Evolutionary conservation across 768 basidiomycete genomes (phyloP), one percentile per base, ranked within the genome.

Genomic region (Trichaptum fuscoviolaceum): DNA sequence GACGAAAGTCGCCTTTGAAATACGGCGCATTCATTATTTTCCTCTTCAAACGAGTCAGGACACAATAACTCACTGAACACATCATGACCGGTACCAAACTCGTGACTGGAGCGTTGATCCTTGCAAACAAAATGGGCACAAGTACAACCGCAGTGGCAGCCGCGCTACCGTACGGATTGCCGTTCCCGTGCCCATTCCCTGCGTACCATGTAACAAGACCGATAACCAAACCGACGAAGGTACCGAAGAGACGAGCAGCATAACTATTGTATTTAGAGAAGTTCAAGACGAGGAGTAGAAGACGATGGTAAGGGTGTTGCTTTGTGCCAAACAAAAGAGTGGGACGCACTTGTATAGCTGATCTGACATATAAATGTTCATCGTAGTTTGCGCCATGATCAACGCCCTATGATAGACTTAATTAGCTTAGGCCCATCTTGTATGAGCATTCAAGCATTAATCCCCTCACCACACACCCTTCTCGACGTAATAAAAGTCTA

Each of bases 331-430:
- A 12, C 2, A 12, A 52, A 20, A 15, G 42, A 52, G 12, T 3
- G 42, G 12, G 8, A 70, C 76, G 27, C 63, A 82, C 81, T 82
- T 82, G 73, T 71, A 81, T 6, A 87, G 79, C 71, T 87, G 87
- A 72, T 88, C 85, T 9, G 85, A 84, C 2, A 82, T 80, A 69
- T 81, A 87, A 36, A 87, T 79, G 60, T 82, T 85, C 64, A 87
- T 66, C 17, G 83, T 85, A 0, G 83, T 86, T 69, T 87, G 87
- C 0, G 84, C 82, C 83, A 86, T 87, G 70, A 87, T 85, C 62
- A 87, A 73, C 5, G 84, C 84, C 85, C 84, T 79, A 57, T 6
- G 36, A n/a, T 26, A 6, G 35, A 15, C 20, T 52, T 12, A 52
- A 35, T 63, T 63, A 70, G 26, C n/a, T 34, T 36, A 36, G 20